Evolutionary conservation across 148 eudicot genomes (phyloP), one percentile per base, ranked within the genome.

Genomic region (Cornus kousa): DNA sequence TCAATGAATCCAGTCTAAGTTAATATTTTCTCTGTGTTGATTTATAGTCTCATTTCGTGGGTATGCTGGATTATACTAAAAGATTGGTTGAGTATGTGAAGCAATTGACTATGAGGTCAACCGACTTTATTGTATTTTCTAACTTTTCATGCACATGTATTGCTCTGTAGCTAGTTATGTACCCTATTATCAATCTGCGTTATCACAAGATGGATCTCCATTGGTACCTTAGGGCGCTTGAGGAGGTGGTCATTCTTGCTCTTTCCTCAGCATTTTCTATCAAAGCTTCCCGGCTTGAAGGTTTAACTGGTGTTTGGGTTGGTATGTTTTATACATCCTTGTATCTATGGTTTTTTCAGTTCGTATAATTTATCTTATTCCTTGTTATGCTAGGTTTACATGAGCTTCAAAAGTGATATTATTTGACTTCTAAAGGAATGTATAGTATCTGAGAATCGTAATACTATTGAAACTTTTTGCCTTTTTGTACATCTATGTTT

Each of bases 221-320:
- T 88, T 97, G 98, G 99, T 97, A 97, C 84, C 90, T 92, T 66
- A 88, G 95, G 85, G 85, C 90, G 70, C 95, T 94, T 75, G 98
- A 97, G 80, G 99, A 94, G 81, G 94, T 97, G 84, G 88, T 92
- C 67, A 92, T 94, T 82, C 98, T 91, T 71, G 91, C 73, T 76
- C 98, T 97, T 70, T 89, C 83, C 28, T 86, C 95, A 16, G 79
- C 90, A 12, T 94, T 94, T 84, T 78, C 87, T 74, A 87, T 93
- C 31, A 82, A 90, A 68, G 92, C 97, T 84, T 90, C 94, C 13
- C 87, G 93, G 66, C 53, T 87, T 43, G 87, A 88, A 71, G 97
- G 97, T 73, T 76, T 90, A 78, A 96, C 95, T 75, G 99, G 98
- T 59, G 99, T 94, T 86, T 96, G 99, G 99, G 87, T 94, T 79